Base-by-base conservation (phyloP, 2,329 filamentous ascomycete genomes). In the Aspergillus terreus region DNA sequence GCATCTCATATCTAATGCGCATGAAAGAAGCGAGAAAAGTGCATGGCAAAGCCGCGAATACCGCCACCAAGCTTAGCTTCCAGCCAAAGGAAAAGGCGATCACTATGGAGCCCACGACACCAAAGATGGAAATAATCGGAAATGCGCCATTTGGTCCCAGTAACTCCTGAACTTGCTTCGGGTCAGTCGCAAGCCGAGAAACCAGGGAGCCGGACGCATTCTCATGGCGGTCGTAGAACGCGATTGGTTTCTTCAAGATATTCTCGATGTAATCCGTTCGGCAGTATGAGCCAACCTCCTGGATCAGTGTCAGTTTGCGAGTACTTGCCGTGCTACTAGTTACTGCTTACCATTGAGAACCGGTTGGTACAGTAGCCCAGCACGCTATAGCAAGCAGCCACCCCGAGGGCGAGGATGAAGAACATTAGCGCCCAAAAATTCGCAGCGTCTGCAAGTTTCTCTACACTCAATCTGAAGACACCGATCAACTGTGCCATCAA, bases 51-150 rank as follows among this genome's bases (percentile, higher is more conserved):
- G 76, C 73, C 1, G 87, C 82, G 58, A 83, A 86, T 7, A 84
- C 72, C 0, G 82, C 79, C 0, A 92, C 84, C 0, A 90, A 71
- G 0, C 85, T 82, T 7, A 92, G 76, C 65, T 90, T 92, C 88
- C 88, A 92, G 1, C 86, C 85, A 64, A 86, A 90, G 4, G 79
- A 75, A 60, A 89, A 90, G 1, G 85, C 78, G 47, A 92, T 86
- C 41, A 79, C 73, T 12, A 89, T 70, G 6, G 81, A 82, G 0
- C 86, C 87, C 7, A 82, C 60, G 3, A 92, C 69, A 45, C 82
- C 86, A 63, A 89, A 85, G 19, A 86, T 63, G 7, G 85, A 82
- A 17, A 85, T 81, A 57, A 88, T 77, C 2, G 83, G 75, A 44
- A 78, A 67, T 6, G 66, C 67, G 17, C 74, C 63, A 30, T 76